phyloP scores from a whole-genome alignment of 2,329 filamentous ascomycete genomes.

The Pseudomassariella vexata region DNA sequence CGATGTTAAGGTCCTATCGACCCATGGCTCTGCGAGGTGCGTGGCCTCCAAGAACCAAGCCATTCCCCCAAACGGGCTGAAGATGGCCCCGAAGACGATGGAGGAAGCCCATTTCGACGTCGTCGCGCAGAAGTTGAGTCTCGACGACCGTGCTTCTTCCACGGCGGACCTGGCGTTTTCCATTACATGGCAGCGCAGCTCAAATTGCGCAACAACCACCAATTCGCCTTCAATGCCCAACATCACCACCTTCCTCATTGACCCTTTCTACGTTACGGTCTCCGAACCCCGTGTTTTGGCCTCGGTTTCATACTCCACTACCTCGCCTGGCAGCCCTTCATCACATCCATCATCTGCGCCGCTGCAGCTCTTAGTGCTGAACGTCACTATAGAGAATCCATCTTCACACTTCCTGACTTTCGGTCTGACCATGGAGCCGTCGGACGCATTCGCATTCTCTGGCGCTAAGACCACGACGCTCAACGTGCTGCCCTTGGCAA shows the following conservation, averaged over 20 bases:
- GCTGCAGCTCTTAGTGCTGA: constrained; percentile 36
- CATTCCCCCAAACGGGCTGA: constrained; percentile 33
- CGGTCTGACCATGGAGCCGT: constrained; percentile 85
- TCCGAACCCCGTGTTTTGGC: constrained; percentile 82
- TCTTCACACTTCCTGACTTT: constrained; percentile 94
- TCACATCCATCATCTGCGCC: constrained; percentile 14
- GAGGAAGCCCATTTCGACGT: constrained; percentile 69
- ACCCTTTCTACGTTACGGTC: constrained; percentile 73
- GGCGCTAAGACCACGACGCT: constrained; percentile 76
- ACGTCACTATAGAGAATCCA: constrained; percentile 79
- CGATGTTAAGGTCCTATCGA: constrained; percentile 53
- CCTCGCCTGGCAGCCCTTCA: constrained; percentile 18
- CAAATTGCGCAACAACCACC: constrained; percentile 9
- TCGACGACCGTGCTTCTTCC: constrained; percentile 77
- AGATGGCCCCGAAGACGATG: constrained; percentile 61
- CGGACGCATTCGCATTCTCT: constrained; percentile 87
- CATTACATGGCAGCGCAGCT: constrained; percentile 67
- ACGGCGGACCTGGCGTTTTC: constrained; percentile 69
- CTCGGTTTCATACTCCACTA: constrained; percentile 39
- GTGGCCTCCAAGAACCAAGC: constrained; percentile 33
- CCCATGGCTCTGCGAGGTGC: constrained; percentile 59
- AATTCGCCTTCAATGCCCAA: too few relatives aligned
- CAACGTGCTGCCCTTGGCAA: constrained; percentile 76
- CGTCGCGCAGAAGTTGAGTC: constrained; percentile 65
- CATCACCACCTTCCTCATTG: constrained; percentile 67